phyloP scores from a whole-genome alignment of 202 grass and related monocot species.

The Saccharum hybrid region DNA sequence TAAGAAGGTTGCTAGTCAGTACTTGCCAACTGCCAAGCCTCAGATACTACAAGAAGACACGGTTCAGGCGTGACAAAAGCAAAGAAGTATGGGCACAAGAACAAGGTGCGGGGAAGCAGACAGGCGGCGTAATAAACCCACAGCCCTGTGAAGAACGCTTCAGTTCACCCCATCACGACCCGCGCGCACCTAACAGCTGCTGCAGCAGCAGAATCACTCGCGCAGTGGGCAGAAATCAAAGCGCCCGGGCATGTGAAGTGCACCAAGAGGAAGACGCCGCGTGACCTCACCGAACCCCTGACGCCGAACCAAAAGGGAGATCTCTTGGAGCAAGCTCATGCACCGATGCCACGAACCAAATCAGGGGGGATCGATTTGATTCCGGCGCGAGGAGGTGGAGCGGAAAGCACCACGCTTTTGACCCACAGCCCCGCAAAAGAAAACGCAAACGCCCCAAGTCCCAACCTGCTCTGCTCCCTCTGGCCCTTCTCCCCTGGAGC shows the following conservation, averaged over 20 bases:
- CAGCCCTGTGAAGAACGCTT: not conserved
- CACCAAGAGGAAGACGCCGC: not conserved
- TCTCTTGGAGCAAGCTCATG: conserved; percentile 16
- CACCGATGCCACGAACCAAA: conserved; percentile 11
- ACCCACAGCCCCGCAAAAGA: conserved; percentile 4
- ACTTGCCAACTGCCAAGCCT: conserved; percentile 25
- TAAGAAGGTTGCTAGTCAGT: not conserved
- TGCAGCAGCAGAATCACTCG: conserved; percentile 5
- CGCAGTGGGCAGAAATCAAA: not conserved
- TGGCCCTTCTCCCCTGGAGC: not conserved
- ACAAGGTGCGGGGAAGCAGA: conserved; percentile 35
- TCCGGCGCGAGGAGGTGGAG: conserved; percentile 10
- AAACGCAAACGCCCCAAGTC: not conserved
- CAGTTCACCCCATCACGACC: conserved; percentile 45
- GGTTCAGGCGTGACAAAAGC: conserved; percentile 30
- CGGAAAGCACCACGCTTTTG: conserved; percentile 20
- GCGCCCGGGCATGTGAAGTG: conserved; percentile 6
- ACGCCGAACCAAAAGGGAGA: conserved; percentile 6
- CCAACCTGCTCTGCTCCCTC: not conserved
- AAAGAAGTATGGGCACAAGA: conserved; percentile 23
- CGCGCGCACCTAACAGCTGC: conserved; percentile 6
- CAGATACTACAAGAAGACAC: conserved; percentile 13
- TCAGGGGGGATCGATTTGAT: conserved; percentile 19
- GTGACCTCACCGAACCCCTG: conserved; percentile 18
- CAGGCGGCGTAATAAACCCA: not conserved